These are phyloP conservation scores for Coemansia reversa DNA, from an alignment of 192 early-diverging fungal species.

Conservation along the genomic window DNA sequence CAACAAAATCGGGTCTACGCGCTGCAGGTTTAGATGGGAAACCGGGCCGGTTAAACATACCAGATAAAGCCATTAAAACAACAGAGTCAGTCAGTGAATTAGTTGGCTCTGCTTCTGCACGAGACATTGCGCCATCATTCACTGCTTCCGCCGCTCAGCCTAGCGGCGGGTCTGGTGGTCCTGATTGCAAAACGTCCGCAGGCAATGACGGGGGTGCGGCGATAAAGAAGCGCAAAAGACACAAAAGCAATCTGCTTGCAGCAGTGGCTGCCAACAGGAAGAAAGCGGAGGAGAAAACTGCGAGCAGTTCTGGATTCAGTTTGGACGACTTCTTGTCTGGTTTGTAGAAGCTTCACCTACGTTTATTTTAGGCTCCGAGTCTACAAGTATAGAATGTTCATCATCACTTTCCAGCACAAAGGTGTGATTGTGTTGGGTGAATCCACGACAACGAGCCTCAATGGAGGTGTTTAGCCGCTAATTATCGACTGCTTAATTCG, in stretches of 20 bases:
- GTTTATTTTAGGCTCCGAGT: not conserved
- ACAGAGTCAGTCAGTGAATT: not conserved
- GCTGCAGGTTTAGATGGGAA: conserved; percentile 19
- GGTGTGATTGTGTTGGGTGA: too few relatives aligned
- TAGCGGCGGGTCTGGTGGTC: not conserved
- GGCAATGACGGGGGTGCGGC: conserved; percentile 4
- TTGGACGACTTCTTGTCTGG: conserved; percentile 39
- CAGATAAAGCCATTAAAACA: not conserved
- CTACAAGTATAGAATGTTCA: not conserved
- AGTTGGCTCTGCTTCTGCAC: not conserved
- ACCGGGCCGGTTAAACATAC: not conserved
- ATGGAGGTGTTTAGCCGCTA: too few relatives aligned
- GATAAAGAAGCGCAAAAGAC: conserved; percentile 41
- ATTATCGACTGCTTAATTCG: too few relatives aligned
- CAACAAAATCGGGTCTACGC: conserved; percentile 16
- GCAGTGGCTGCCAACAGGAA: conserved; percentile 47
- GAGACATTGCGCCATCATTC: not conserved
- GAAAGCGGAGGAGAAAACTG: conserved; percentile 30
- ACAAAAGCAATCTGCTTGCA: conserved; percentile 49
- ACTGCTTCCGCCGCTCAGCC: not conserved
- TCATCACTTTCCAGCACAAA: too few relatives aligned
- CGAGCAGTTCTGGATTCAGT: conserved; percentile 18
- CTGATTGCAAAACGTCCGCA: not conserved
- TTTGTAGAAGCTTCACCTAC: conserved; percentile 6
- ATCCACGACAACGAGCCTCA: too few relatives aligned